Base-by-base conservation (phyloP, 495 filamentous ascomycete species). In the Xylaria cubensis region DNA sequence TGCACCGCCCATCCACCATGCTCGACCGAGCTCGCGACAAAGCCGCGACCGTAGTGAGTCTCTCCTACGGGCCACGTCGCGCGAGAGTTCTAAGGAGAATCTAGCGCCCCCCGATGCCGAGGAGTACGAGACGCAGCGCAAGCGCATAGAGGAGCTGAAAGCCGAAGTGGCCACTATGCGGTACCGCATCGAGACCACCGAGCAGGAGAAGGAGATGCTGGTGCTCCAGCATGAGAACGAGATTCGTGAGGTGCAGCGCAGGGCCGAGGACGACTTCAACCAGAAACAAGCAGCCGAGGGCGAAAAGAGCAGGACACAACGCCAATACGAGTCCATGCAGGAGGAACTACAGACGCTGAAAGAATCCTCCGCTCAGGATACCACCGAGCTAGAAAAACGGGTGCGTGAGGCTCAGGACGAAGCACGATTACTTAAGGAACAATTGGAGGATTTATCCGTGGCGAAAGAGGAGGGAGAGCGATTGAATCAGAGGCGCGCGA, bases 191-290 rank as follows among this genome's bases (percentile, higher is more conserved):
- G 84, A 80, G 86, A 95, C 77, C 84, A 84, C 93, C 72, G 94
- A 94, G 73, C 93, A 97, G 67, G 96, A 98, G 78, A 90, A 93
- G 73, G 95, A 97, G 51, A 83, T 97, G 61, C 82, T 90, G 64
- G 86, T 85, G 3, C 81, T 97, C 13, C 89, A 92, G 67, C 91
- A 93, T 75, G 93, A 97, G 68, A 92, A 94, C 74, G 94, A 97
- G 74, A 78, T 97, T 26, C 87, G 94, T 55, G 92, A 94, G 26
- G 83, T 90, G 4, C 90, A 92, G 75, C 81, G 88, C 36, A 92
- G 90, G 73, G 90, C 90, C 17, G 94, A 97, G 74, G 90, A 93
- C 9, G 94, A 97, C 73, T 96, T 93, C 79, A 87, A 91, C 72
- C 91, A 90, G 74, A 92, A 92, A 46, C 94, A 97, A 81, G 91